phyloP scores from a whole-genome alignment of 306 rosid species.

The Rubus idaeus region DNA sequence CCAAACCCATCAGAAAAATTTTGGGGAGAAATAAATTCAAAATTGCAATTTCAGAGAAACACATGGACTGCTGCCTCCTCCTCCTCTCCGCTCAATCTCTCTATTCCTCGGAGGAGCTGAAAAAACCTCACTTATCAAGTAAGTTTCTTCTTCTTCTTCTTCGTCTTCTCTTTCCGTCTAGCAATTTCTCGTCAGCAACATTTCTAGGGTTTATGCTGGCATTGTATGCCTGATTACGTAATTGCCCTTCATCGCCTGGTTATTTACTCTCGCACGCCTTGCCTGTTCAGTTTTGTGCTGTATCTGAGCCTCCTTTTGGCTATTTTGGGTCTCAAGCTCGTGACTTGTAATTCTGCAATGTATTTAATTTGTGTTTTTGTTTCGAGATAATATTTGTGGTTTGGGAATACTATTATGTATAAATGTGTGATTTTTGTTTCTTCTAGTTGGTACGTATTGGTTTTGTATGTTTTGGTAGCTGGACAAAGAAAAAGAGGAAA shows the following conservation, averaged over 20 bases:
- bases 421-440: background rate
- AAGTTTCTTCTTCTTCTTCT: background rate
- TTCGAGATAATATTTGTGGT: background rate
- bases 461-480: background rate
- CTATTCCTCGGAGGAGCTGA: background rate
- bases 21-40: background rate
- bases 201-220: background rate
- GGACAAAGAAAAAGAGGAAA: background rate
- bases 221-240: background rate
- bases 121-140: background rate
- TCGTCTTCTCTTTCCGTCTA: background rate
- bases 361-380: background rate
- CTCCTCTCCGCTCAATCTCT: no score
- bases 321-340: constrained; percentile 2
- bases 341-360: background rate
- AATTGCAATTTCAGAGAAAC: background rate
- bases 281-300: background rate
- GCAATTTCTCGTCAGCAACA: background rate
- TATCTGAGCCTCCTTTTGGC: background rate
- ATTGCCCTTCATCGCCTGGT: background rate
- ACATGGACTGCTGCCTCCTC: background rate
- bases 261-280: background rate
- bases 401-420: background rate
- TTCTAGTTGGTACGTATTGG: background rate
- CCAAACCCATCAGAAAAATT: background rate